Base-by-base conservation (phyloP, 108 stramenopile species). In the Pseudonitzschia pungens region DNA sequence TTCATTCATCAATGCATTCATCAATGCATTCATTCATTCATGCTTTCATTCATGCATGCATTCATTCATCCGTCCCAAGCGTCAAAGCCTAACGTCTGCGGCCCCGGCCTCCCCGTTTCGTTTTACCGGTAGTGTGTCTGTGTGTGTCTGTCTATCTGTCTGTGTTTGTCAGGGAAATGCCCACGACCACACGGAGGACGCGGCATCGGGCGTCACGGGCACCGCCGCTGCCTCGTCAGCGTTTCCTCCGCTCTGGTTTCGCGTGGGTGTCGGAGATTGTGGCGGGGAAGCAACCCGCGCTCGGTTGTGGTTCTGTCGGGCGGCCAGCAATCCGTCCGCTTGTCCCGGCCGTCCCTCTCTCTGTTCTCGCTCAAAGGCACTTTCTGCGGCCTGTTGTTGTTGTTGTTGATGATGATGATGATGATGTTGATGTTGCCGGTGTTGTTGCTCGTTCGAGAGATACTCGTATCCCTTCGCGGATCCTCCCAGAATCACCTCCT, bases 291-390 rank as follows among this genome's bases (percentile, higher is more conserved):
- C n/a, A 15, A 31, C 15, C 29, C 5, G 29, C 9, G 15, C 10
- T n/a, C 57, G 57, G n/a, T 62, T 62, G 32, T 44, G 72, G 20
- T 73, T 58, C 24, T 45, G 63, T 53, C 85, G 72, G 12, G 79
- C 75, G 20, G 82, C 73, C 51, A 86, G 73, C 14, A 86, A 66
- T 32, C 68, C 76, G 50, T 82, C 79, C 0, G 81, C 85, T 76
- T 86, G 85, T 3, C 85, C 85, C 20, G 77, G 71, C 26, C 78
- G 62, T 42, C 85, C 85, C 20, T 55, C 26, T 20, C 12, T 21
- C 54, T 24, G 24, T 55, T 55, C 54, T 55, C 43, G 29, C 4
- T 55, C 54, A 10, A 20, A 55, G 28, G 71, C 65, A 20, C 72
- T 69, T 69, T 80, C 80, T 28, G 54, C n/a, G n/a, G n/a, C n/a